These are phyloP conservation scores for Yarrowia keelungensis DNA, from an alignment of 805 yeast genomes.

Conservation along the genomic window DNA sequence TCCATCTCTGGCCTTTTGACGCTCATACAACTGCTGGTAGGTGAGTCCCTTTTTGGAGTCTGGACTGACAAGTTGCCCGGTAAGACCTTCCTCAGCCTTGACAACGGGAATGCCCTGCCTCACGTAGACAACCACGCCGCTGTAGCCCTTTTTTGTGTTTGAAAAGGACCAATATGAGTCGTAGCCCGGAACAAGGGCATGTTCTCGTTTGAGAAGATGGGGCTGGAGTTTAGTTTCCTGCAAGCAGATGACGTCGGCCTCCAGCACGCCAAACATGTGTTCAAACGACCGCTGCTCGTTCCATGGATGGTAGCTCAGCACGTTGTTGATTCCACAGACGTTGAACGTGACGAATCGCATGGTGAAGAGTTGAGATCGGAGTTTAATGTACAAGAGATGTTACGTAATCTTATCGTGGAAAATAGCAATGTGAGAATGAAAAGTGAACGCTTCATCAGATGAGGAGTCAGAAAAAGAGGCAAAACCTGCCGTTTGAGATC, in stretches of 20 bases:
- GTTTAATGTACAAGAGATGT: too few relatives aligned
- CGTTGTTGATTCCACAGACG: slow-evolving; percentile 81
- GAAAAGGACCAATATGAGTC: slow-evolving; percentile 76
- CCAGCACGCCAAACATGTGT: slow-evolving; percentile 59
- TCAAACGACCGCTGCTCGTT: slow-evolving; percentile 54
- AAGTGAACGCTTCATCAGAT: too few relatives aligned
- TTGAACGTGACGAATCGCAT: slow-evolving; percentile 74
- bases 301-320: slow-evolving; percentile 88
- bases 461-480: too few relatives aligned
- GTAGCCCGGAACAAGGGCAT: slow-evolving; percentile 64
- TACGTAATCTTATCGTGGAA: too few relatives aligned
- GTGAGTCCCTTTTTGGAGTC: slow-evolving; percentile 40
- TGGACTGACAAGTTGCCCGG: slow-evolving; percentile 61
- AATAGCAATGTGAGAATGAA: too few relatives aligned
- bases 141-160: slow-evolving; percentile 73
- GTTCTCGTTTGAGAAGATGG: slow-evolving; percentile 55
- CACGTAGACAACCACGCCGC: slow-evolving; percentile 86
- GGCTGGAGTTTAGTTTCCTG: slow-evolving; percentile 82
- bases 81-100: slow-evolving; percentile 89
- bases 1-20: slow-evolving; percentile 17
- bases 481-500: too few relatives aligned
- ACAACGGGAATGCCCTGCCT: slow-evolving; percentile 62
- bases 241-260: slow-evolving; percentile 80
- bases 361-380: not conserved
- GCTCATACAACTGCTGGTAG: slow-evolving; percentile 47